Base-by-base conservation (phyloP, 305 asterid genomes). In the Withania somnifera region DNA sequence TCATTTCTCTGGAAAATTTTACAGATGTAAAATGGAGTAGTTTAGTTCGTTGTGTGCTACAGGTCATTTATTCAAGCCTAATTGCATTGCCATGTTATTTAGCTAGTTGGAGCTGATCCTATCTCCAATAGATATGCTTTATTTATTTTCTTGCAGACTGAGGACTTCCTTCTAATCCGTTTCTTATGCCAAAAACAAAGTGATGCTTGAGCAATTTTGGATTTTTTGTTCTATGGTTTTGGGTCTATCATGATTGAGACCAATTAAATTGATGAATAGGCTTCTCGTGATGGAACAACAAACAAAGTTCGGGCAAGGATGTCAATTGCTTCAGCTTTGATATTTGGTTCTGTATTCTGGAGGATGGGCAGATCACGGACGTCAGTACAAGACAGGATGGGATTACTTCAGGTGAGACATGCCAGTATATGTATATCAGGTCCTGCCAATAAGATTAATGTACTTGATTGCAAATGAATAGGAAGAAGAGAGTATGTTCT, bases 311-410 rank as follows among this genome's bases (percentile, higher is more conserved):
- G 99, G 87, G 91, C 97, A 78, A 93, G 98, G 88, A 96, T 96
- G 99, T 96, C 99, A 14, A 71, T 96, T 63, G 97, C 99, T 77
- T 96, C 98, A 79, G 99, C 98, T 82, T 85, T 94, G 81, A 94
- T 96, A 88, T 94, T 96, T 89, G 99, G 99, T 81, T 96, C 98
- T 61, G 97, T 96, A 81, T 96, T 96, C 89, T 96, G 99, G 99
- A 93, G 98, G 86, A 96, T 94, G 95, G 98, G 97, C 82, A 90
- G 88, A 85, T 94, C 98, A 34, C 99, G 94, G 86, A 91, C 98
- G 36, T 92, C 98, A 52, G 93, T 94, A 88, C 99, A 93, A 89
- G 99, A 96, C 86, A 90, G 99, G 86, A 86, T 92, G 95, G 99
- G 99, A 82, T 87, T 94, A 89, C 98, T 96, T 89, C 99, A 96